Evolutionary conservation across 805 yeast species (phyloP), one percentile per base, ranked within the genome.

Genomic region (Candida quercuum): DNA sequence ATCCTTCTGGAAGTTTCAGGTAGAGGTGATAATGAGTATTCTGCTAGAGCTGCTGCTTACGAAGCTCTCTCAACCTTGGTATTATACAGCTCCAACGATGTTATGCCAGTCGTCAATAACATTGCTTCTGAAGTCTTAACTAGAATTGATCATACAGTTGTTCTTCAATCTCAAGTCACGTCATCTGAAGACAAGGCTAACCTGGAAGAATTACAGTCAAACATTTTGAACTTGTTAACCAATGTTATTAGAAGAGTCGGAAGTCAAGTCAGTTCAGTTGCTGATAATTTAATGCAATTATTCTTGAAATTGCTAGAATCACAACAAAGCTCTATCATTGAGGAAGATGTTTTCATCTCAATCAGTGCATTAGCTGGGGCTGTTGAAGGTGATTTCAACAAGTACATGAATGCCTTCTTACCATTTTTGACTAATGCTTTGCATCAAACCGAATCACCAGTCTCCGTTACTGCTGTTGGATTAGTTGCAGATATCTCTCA

Each of bases 11-110:
- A 74, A 49, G 76, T 88, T 27, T 78, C 93, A 18, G 77, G 74
- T 30, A 78, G 82, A 53, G 52, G 66, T 14, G 96, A 87, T 54
- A 93, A 93, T 54, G 98, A 91, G 57, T 73, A 76, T 56, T 80
- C 86, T 42, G 76, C 95, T 6, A 75, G 98, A 56, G 91, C 98
- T 2, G 87, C 97, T n/a, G 95, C 98, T 2, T 93, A 87, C 59
- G 96, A 94, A 63, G 95, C 97, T 0, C 66, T 93, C 48, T 80
- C 95, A 2, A 72, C 91, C 0, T 67, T 89, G 54, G 95, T 91
- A 18, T 71, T 79, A 33, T 83, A 74, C 60, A 72, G 91, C 53
- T 78, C 94, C 6, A 71, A 69, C 32, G 85, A 77, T 52, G 83
- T 83, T 28, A 69, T 84, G 59, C 77, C 76, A 26, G 61, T 78